Evolutionary conservation across 2,329 filamentous ascomycete species (phyloP).

Genomic region (Aspergillus sclerotialis): DNA sequence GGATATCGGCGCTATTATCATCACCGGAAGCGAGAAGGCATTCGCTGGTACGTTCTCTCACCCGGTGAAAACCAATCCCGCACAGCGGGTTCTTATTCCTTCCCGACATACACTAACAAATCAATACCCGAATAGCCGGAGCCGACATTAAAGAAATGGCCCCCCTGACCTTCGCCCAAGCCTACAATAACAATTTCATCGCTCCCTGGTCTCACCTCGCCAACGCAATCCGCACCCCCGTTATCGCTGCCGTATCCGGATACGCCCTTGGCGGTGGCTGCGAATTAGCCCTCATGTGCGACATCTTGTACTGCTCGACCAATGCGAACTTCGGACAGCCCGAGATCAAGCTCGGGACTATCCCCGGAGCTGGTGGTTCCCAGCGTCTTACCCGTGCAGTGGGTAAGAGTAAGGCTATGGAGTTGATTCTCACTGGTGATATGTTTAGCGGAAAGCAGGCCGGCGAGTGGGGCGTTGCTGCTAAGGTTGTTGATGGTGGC

Average conservation of each 20-base stretch:
- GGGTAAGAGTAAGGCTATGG: conserved; percentile 83
- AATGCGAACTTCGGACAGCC: conserved; percentile 91
- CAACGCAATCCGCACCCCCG: conserved; percentile 79
- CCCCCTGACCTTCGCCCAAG: conserved; percentile 76
- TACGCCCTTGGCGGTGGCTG: conserved; percentile 93
- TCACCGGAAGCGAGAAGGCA: conserved; percentile 83
- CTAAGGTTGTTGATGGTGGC: conserved; percentile 64
- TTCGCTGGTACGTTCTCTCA: conserved; percentile 55
- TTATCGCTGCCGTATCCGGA: conserved; percentile 89
- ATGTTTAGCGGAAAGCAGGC: conserved; percentile 80
- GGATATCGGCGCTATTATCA: conserved; percentile 66
- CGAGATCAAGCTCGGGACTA: conserved; percentile 89
- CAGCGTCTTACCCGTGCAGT: conserved; percentile 79
- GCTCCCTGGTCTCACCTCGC: conserved; percentile 87
- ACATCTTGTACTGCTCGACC: conserved; percentile 84
- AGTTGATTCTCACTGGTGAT: conserved; percentile 78
- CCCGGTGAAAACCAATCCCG: not conserved
- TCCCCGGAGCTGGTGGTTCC: conserved; percentile 85
- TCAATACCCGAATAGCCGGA: conserved; percentile 51
- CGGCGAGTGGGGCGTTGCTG: conserved; percentile 83
- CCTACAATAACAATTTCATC: conserved; percentile 88
- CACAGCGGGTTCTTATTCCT: too few species aligned
- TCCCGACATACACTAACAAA: conserved; percentile 4
- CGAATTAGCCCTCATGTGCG: conserved; percentile 95
- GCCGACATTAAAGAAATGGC: conserved; percentile 99